A percentile compares a stretch with the other conserved stretches of the same genome.
Evolutionary conservation across 345 rosid genomes (phyloP).

Genomic region (Arabidopsis suecica): DNA sequence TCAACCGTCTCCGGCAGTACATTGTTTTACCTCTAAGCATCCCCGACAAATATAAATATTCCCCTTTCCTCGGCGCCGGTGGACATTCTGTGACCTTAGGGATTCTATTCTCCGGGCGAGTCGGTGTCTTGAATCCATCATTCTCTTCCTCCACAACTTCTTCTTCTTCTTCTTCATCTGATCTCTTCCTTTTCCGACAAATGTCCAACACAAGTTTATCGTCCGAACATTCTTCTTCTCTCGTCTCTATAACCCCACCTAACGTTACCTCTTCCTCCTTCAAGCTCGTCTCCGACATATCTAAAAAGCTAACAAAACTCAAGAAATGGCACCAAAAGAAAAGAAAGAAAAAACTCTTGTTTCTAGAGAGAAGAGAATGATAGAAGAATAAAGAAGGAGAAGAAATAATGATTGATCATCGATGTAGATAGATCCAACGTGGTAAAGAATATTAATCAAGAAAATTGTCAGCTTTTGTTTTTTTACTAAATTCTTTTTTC

Average conservation of each 20-base stretch:
- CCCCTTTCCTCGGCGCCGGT: slow-evolving; percentile 35
- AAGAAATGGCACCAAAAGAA: not conserved
- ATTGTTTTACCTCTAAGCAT: slow-evolving; percentile 6
- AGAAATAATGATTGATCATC: slow-evolving; percentile 34
- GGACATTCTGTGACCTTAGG: slow-evolving; percentile 41
- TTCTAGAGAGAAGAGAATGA: slow-evolving; percentile 1
- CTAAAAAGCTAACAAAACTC: slow-evolving; percentile 11
- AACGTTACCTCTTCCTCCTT: slow-evolving; percentile 26
- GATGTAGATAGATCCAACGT: slow-evolving; percentile 49
- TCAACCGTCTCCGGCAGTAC: slow-evolving; percentile 40
- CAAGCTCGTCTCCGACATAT: slow-evolving; percentile 24
- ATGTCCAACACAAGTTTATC: slow-evolving; percentile 1
- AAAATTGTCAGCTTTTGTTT: slow-evolving; percentile 44
- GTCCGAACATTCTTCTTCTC: slow-evolving; percentile 20
- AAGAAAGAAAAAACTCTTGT: slow-evolving; percentile 4
- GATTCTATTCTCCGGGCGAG: slow-evolving; percentile 43
- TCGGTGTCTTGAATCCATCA: slow-evolving; percentile 45
- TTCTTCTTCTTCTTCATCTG: slow-evolving; percentile 32
- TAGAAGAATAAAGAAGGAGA: not conserved
- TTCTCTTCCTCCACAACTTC: slow-evolving; percentile 19
- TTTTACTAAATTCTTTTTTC: slow-evolving; percentile 22
- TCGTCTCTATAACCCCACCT: not conserved
- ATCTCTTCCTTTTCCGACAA: slow-evolving; percentile 41
- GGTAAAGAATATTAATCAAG: slow-evolving; percentile 46
- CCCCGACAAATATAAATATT: not conserved